These are phyloP conservation scores for Salix viminalis DNA, from an alignment of 345 rosid species.

Conservation along the genomic window DNA sequence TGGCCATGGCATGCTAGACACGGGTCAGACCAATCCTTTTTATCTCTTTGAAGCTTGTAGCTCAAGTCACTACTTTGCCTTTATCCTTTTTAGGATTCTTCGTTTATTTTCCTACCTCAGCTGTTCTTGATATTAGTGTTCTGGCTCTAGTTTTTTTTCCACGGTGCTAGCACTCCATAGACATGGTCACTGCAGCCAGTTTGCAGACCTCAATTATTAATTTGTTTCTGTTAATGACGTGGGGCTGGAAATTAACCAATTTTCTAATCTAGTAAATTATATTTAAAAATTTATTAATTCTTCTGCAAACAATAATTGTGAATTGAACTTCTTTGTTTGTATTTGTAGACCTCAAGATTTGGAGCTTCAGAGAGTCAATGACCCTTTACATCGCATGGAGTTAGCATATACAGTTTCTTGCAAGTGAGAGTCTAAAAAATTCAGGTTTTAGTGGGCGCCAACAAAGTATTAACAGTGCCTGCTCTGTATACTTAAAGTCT, in stretches of 20 bases:
- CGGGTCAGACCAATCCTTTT: conserved; percentile 16
- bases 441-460: not conserved
- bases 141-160: not conserved
- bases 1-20: conserved; percentile 26
- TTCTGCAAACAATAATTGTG: not conserved
- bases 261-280: not conserved
- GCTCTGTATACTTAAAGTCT: not conserved
- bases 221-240: not conserved
- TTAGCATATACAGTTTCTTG: not conserved
- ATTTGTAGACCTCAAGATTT: not conserved
- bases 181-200: not conserved
- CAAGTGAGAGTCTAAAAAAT: not conserved
- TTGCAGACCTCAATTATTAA: not conserved
- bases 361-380: not conserved
- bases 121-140: not conserved
- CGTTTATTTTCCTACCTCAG: not conserved
- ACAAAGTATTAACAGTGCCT: not conserved
- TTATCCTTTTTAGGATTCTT: conserved; percentile 35
- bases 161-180: not conserved
- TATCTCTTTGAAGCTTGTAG: conserved; percentile 29
- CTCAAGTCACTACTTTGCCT: conserved; percentile 29
- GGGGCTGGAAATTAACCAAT: not conserved
- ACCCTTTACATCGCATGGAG: not conserved
- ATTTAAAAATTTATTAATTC: not conserved
- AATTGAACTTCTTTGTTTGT: not conserved